Percentiles rank a stretch among this genome's conserved stretches.
Evolutionary conservation across 2,329 filamentous ascomycete species (phyloP).

Genomic region (Graphium sp.): DNA sequence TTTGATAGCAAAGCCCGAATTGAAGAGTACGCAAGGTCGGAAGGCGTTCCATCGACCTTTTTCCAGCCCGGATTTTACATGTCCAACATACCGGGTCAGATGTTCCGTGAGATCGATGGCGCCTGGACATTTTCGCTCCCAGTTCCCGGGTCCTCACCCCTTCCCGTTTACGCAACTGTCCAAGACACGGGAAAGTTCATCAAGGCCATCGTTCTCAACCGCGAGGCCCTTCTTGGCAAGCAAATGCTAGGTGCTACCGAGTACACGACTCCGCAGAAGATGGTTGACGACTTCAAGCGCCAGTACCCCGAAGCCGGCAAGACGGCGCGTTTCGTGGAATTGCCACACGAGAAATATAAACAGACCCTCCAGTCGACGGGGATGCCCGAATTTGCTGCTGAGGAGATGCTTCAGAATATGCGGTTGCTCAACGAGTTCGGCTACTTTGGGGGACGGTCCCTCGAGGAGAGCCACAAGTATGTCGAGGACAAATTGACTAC

Average conservation of each 20-base stretch:
- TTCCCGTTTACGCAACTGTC: constrained; percentile 19
- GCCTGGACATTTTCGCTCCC: constrained; percentile 13
- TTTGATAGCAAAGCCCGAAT: constrained; percentile 41
- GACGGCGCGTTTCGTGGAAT: constrained; percentile 12
- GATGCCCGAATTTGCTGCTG: constrained; percentile 8
- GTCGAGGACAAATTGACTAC: constrained; percentile 17
- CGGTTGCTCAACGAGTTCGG: constrained; percentile 21
- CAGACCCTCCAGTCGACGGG: constrained; percentile 12
- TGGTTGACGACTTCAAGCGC: constrained; percentile 12
- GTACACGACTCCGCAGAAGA: constrained; percentile 16
- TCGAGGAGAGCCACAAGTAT: constrained; percentile 14
- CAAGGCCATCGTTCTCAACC: constrained; percentile 11
- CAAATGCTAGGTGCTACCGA: constrained; percentile 17
- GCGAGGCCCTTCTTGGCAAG: constrained; percentile 12
- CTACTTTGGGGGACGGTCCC: constrained; percentile 18
- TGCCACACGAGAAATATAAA: constrained; percentile 17
- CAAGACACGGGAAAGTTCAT: constrained; percentile 23
- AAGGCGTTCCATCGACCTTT: constrained; percentile 31
- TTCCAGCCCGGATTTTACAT: constrained; percentile 36
- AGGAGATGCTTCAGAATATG: constrained; percentile 24
- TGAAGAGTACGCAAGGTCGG: constrained; percentile 34
- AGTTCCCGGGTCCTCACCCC: constrained; percentile 11
- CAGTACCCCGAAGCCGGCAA: constrained; percentile 18
- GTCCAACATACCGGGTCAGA: constrained; percentile 22
- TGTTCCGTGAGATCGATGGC: constrained; percentile 10